Conservation (phyloP, 768 basidiomycete genomes). For the Leccinum obscurum region DNA sequence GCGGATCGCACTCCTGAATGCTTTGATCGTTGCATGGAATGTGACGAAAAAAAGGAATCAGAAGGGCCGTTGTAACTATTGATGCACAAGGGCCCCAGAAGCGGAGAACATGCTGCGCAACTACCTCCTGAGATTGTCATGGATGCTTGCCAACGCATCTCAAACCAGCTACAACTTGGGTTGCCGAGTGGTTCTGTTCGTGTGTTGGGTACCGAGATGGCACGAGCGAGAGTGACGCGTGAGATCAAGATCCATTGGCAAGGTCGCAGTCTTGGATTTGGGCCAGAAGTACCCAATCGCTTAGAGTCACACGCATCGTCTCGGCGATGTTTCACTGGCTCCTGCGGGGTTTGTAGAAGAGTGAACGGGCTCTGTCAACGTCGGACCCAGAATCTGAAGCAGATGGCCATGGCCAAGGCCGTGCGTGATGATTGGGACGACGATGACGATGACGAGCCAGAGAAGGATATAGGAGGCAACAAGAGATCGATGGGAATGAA, state of each 20-base stretch:
- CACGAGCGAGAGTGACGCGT: slow-evolving; percentile 13
- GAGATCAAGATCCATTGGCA: slow-evolving; percentile 19
- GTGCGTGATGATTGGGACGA: slow-evolving; percentile 61
- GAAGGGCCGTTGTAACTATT: slow-evolving; percentile 32
- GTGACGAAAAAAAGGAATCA: slow-evolving; percentile 29
- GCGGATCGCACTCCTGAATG: slow-evolving; percentile 53
- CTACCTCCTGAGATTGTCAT: slow-evolving; percentile 62
- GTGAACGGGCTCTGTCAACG: background rate
- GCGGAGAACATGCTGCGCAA: slow-evolving; percentile 42
- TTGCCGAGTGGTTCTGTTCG: too few species aligned
- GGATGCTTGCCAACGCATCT: slow-evolving; percentile 61
- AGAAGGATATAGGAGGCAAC: background rate
- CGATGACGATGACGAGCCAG: slow-evolving; percentile 34
- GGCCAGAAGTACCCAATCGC: too few species aligned
- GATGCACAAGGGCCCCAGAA: slow-evolving; percentile 44
- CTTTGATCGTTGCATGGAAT: slow-evolving; percentile 51
- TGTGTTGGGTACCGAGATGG: slow-evolving; percentile 6
- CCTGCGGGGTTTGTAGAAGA: slow-evolving; percentile 1
- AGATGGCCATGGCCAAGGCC: background rate
- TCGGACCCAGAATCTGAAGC: slow-evolving; percentile 1
- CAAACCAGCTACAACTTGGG: background rate
- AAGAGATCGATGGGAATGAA: background rate
- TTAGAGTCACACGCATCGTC: background rate
- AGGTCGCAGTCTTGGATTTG: background rate
- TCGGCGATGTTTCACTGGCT: background rate